Base-by-base conservation (phyloP, 345 rosid genomes). In the Citrus australasica region DNA sequence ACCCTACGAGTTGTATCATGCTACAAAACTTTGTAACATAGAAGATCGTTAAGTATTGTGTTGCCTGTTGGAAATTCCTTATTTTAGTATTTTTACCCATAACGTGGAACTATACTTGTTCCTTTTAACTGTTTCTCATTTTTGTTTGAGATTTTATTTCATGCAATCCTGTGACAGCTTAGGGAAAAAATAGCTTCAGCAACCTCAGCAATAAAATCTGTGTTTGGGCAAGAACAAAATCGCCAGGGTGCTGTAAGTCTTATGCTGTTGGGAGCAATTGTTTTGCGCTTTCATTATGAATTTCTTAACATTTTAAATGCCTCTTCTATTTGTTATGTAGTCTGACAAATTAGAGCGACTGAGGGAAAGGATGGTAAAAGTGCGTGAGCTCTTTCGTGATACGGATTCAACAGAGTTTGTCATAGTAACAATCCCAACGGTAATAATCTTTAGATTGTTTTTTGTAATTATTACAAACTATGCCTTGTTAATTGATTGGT, bases 341-440 rank as follows among this genome's bases (percentile, higher is more conserved):
- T 85, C 95, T 28, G 91, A 91, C 89, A 96, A 92, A 84, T 85
- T 94, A 86, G 97, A 96, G 90, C 71, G 64, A 37, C 84, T 96
- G 33, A 88, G 99, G 87, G 97, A 96, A 69, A 94, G 97, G 84
- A 96, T 96, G 99, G 78, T 96, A 74, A 94, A 96, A 94, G 99
- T 96, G 75, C 89, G 97, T 6, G 99, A 96, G 70, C 99, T 96
- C 78, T 96, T 96, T 35, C 97, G 92, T 71, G 93, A 94, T 85
- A 82, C 88, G 7, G 93, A 96, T 68, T 89, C 99, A 40, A 96
- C 99, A 10, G 98, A 96, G 76, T 96, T 96, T 64, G 94, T 96
- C 75, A 92, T 96, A 73, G 97, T 96, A 40, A 96, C 99, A 74
- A 96, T 94, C 77, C 99, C 99, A 33, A 89, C 97, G 86, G 98